A percentile compares a stretch with the other conserved stretches of the same genome.
phyloP scores from a whole-genome alignment of 1,284 basidiomycete genomes.

The Microbotryomycetes sp. region DNA sequence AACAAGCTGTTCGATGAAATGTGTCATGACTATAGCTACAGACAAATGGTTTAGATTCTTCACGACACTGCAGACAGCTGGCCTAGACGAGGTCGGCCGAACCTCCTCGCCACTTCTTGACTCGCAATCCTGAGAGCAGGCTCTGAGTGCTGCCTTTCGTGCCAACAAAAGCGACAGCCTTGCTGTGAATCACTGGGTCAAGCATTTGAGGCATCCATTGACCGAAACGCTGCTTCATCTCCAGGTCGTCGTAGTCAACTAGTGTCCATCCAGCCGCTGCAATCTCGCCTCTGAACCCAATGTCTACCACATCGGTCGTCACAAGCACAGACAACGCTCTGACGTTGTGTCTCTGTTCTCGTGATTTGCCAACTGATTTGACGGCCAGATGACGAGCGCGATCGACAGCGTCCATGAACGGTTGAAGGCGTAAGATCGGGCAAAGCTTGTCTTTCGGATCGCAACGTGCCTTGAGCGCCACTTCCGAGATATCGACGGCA shows the following conservation, averaged over 20 bases:
- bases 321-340: conserved; percentile 24
- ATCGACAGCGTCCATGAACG: conserved; percentile 26
- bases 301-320: conserved; percentile 28
- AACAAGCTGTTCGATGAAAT: too few species aligned
- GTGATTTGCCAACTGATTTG: conserved; percentile 6
- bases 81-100: conserved; percentile 23
- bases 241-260: conserved; percentile 30
- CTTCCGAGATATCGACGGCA: conserved; percentile 27
- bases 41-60: too few species aligned
- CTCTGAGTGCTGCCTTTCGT: conserved; percentile 24
- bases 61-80: too few species aligned
- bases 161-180: conserved; percentile 23
- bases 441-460: conserved; percentile 8
- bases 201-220: conserved; percentile 19
- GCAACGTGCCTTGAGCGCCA: conserved; percentile 16
- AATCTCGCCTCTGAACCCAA: conserved; percentile 31
- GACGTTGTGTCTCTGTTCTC: conserved; percentile 27
- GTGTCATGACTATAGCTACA: too few species aligned
- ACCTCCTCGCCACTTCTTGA: conserved; percentile 22
- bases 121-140: conserved; percentile 22
- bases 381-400: conserved; percentile 22
- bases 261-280: conserved; percentile 27
- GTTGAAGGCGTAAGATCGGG: conserved; percentile 11
- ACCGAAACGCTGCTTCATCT: conserved; percentile 25
- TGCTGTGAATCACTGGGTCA: conserved; percentile 24